These are phyloP conservation scores for Suhomyces sp. DNA, from an alignment of 805 yeast genomes.

Conservation along the genomic window DNA sequence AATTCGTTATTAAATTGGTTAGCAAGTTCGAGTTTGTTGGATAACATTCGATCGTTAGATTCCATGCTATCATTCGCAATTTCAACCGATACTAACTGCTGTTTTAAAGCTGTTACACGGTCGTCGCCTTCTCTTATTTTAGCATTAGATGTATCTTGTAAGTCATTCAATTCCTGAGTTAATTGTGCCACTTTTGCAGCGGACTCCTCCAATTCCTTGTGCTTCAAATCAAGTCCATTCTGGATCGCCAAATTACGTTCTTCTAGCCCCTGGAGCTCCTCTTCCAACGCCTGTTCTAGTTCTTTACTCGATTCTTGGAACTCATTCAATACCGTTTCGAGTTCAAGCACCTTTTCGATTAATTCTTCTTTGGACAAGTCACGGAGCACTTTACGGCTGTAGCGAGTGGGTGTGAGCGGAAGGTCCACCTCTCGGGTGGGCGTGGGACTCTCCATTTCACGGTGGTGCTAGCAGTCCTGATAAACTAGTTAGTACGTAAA, in stretches of 20 bases:
- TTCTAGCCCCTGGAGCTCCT: slow-evolving; percentile 39
- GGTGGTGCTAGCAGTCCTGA: background rate
- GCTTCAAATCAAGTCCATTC: slow-evolving; percentile 16
- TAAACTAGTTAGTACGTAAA: background rate
- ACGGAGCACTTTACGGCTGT: slow-evolving; percentile 9
- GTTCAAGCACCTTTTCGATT: slow-evolving; percentile 29
- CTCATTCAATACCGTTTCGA: slow-evolving; percentile 39
- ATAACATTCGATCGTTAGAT: slow-evolving; percentile 35
- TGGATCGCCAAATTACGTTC: slow-evolving; percentile 18
- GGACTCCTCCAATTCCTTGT: slow-evolving; percentile 18
- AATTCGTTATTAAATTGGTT: slow-evolving; percentile 42
- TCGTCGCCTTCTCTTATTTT: slow-evolving; percentile 18
- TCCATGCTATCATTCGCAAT: slow-evolving; percentile 44
- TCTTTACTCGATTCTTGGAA: slow-evolving; percentile 46
- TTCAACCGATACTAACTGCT: slow-evolving; percentile 38
- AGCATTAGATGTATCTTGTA: slow-evolving; percentile 14
- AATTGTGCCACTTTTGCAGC: slow-evolving; percentile 15
- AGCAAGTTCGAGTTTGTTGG: slow-evolving; percentile 31
- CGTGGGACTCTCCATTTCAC: slow-evolving; percentile 14
- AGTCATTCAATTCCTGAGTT: slow-evolving; percentile 19
- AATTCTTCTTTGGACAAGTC: slow-evolving; percentile 19
- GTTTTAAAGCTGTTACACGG: slow-evolving; percentile 23
- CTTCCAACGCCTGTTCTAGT: slow-evolving; percentile 44
- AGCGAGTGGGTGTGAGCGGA: slow-evolving; percentile 13
- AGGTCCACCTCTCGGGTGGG: slow-evolving; percentile 7